Evolutionary conservation across 129 eudicot genomes (phyloP).

Genomic region (Oenanthe sinensis): DNA sequence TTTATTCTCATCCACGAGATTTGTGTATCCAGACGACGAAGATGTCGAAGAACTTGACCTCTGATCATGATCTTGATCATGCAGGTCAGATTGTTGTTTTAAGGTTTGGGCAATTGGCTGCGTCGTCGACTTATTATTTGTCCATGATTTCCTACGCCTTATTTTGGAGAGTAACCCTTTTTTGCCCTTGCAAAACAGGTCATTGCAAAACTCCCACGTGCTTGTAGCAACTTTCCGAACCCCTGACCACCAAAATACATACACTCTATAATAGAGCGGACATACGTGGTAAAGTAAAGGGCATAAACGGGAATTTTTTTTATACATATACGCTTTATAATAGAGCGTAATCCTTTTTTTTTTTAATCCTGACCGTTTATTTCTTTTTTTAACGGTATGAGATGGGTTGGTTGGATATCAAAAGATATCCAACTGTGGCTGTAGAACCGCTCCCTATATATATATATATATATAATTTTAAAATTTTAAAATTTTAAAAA

Average conservation of each 20-base stretch:
- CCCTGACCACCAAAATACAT: slow-evolving; percentile 29
- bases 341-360: too few relatives aligned
- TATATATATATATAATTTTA: too few relatives aligned
- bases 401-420: too few relatives aligned
- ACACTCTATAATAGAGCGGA: too few relatives aligned
- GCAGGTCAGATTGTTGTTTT: slow-evolving; percentile 17
- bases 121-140: slow-evolving; percentile 29
- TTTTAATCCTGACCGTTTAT: too few relatives aligned
- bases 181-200: slow-evolving; percentile 58
- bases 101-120: slow-evolving; percentile 16
- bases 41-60: slow-evolving; percentile 44
- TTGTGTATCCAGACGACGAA: slow-evolving; percentile 46
- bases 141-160: slow-evolving; percentile 69
- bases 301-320: too few relatives aligned
- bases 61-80: slow-evolving; percentile 5
- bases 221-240: slow-evolving; percentile 64
- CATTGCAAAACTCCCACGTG: slow-evolving; percentile 88
- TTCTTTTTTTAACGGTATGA: too few relatives aligned
- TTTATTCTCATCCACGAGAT: slow-evolving; percentile 61
- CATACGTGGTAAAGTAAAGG: too few relatives aligned
- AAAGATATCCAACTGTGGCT: too few relatives aligned
- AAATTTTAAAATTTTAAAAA: too few relatives aligned
- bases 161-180: slow-evolving; percentile 52
- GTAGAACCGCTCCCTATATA: too few relatives aligned
- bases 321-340: too few relatives aligned